Evolutionary conservation across 306 rosid genomes (phyloP), one percentile per base, ranked within the genome.

Genomic region (Inga laurina): DNA sequence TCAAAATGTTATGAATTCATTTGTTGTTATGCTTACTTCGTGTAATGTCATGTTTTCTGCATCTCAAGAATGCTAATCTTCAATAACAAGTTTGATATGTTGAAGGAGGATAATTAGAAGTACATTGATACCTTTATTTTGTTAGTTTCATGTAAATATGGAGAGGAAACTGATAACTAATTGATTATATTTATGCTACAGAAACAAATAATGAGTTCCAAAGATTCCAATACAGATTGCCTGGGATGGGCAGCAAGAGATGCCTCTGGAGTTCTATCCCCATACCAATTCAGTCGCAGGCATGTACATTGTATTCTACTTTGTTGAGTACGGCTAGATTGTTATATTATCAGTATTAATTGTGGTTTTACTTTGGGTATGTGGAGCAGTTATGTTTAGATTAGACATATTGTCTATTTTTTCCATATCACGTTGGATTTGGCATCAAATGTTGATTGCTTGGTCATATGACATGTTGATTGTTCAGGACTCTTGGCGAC

Each of bases 211-310:
- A 91, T 90, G 97, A 86, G 84, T 86, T 93, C 90, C 8, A 51
- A 54, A 35, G 75, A 76, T 39, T 83, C 52, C 19, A 78, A 43
- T 22, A 92, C 80, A 72, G 88, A 89, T 37, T 94, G 98, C 85
- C 82, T 91, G 22, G 97, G 89, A 79, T 94, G 93, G 93, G 98
- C 98, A 39, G 98, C 97, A 76, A 89, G 88, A 82, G 98, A 92
- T 85, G 81, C 88, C 5, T 89, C 97, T 72, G 98, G 97, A 11
- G 82, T 89, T 85, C 56, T 94, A 4, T 89, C 93, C 15, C 92
- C 94, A 32, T 94, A 90, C 85, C 85, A 86, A 84, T 92, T 94
- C 85, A 87, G 74, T 86, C 98, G 98, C 86, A 90, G 93, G 98
- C 87, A 35, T 51, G 72, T 51, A 43, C 34, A 19, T 52, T 45